Base-by-base conservation (phyloP, 306 rosid genomes). In the Luffa aegyptiaca region DNA sequence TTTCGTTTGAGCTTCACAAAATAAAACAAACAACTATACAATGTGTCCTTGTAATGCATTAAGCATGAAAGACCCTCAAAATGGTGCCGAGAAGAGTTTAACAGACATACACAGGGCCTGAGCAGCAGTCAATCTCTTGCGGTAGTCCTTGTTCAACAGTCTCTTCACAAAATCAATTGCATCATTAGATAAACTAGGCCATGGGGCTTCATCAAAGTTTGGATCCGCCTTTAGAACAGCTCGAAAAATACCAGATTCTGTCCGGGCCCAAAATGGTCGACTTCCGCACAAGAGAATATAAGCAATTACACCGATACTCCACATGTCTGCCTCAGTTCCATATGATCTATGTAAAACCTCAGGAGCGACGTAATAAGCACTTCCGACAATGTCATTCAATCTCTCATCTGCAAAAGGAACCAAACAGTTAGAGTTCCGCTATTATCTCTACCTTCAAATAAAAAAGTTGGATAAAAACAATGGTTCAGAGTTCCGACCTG, bases 271-370 rank as follows among this genome's bases (percentile, higher is more conserved):
- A 84, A 92, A 92, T 17, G 95, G 97, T 5, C 97, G 86, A 73
- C 97, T 92, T 85, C 97, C 97, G 80, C 97, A 92, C 80, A 92
- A 82, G 79, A 92, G 95, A 82, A 92, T 92, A 77, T 92, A 92
- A 56, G 97, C 97, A 83, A 90, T 90, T 45, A 92, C 97, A 46
- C 97, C 97, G 55, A 92, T 89, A 88, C 97, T 92, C 97, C 97
- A 92, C 93, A 90, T 89, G 88, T 92, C 97, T 51, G 86, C 97
- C 86, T 92, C 97, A 1, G 97, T 90, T 64, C 93, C 90, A 33
- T 92, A 92, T 65, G 95, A 86, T 86, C 97, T 92, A 81, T 92
- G 97, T 79, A 92, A 79, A 83, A 92, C 95, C 85, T 92, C 97
- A n/a, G 97, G 97, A 81, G 97, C 97, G 8, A 92, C 97, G 81